Base-by-base conservation (phyloP, 1,284 basidiomycete species). In the Ceratobasidium theobromae region DNA sequence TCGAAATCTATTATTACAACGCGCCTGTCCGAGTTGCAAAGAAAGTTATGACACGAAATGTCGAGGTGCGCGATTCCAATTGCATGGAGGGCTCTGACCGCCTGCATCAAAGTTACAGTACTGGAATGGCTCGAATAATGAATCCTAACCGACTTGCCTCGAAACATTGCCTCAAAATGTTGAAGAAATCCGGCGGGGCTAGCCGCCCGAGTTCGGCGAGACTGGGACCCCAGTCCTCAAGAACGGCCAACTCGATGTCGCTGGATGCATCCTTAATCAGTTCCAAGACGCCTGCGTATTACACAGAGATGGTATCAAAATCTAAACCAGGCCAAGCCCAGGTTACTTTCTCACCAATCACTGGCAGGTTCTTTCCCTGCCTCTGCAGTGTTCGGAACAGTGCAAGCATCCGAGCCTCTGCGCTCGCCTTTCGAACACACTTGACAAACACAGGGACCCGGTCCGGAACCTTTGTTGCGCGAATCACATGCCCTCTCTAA, bases 61-160 rank as follows among this genome's bases (percentile, higher is more conserved):
- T 64, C 60, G 27, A 64, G 60, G 18, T 64, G 60, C 30, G 60
- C 60, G n/a, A 64, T 40, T 32, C 60, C 60, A 9, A 52, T 64
- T 43, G 48, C 60, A 27, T 64, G 60, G n/a, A 64, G 49, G 11
- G 25, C n/a, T 18, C 38, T 35, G 21, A 64, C 60, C 21, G 60
- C 60, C 60, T 64, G 48, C 53, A 35, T 35, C n/a, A n/a, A n/a
- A n/a, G n/a, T 11, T 21, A 32, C 9, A 52, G 38, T 6, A 21
- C 38, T 16, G 23, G 23, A 2, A 33, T 21, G 23, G 28, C 8
- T 5, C 21, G 27, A 12, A 14, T 18, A 28, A 16, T 49, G 32
- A 16, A 27, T 16, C 5, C 14, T 23, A 11, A 16, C 25, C 14
- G 9, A 23, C 60, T 28, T 41, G 43, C 60, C 18, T 64, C 35